A percentile compares a stretch with the other conserved stretches of the same genome.
Evolutionary conservation across 139 green algal genomes (phyloP).

Genomic region (Parachlorella kessleri): DNA sequence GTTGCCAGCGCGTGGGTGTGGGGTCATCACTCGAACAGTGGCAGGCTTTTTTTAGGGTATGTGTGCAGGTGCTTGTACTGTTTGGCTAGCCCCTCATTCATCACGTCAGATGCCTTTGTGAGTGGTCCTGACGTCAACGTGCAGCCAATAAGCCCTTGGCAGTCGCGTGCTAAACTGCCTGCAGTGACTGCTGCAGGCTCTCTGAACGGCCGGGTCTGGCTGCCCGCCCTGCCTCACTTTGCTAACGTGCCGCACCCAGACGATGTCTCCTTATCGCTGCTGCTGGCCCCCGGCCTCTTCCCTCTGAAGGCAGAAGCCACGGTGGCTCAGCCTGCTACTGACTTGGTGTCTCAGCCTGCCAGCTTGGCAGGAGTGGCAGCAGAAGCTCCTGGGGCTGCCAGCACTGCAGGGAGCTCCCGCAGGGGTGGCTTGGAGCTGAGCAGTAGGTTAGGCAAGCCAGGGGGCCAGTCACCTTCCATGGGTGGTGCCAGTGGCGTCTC

Average conservation of each 20-base stretch:
- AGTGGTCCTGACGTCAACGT: neutral
- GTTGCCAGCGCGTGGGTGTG: neutral
- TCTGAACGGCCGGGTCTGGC: neutral
- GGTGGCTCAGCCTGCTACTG: neutral
- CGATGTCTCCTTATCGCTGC: slow-evolving; percentile 14
- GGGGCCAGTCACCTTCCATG: neutral
- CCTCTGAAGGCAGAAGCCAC: slow-evolving; percentile 17
- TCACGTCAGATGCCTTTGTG: neutral
- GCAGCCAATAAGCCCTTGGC: neutral
- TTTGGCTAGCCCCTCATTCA: neutral
- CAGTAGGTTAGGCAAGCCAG: neutral
- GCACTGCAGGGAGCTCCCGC: neutral
- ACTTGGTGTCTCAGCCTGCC: too few relatives aligned
- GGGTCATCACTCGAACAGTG: neutral
- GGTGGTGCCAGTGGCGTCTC: too few relatives aligned
- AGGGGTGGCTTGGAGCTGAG: neutral
- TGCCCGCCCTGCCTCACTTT: slow-evolving; percentile 12
- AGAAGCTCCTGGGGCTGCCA: neutral
- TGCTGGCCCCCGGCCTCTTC: slow-evolving; percentile 28
- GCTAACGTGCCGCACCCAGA: slow-evolving; percentile 7
- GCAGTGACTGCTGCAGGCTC: neutral
- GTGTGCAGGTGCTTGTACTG: neutral
- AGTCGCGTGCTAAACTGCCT: neutral
- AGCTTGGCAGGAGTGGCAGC: too few relatives aligned
- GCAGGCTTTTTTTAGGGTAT: neutral